Base-by-base conservation (phyloP, 164 flowering plant genomes). In the Vitis amurensis region DNA sequence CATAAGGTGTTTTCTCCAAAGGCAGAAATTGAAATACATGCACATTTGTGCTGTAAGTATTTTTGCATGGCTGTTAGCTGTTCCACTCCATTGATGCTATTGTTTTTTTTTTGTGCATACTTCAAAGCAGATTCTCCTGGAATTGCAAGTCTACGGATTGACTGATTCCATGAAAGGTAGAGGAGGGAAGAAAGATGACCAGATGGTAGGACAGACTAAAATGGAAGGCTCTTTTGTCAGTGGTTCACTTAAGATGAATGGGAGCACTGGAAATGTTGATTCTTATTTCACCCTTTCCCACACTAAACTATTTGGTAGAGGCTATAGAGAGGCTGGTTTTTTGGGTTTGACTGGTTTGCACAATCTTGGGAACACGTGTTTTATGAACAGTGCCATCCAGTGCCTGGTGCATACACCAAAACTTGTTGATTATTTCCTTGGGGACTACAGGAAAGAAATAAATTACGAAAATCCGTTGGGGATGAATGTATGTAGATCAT, bases 281-380 rank as follows among this genome's bases (percentile, higher is more conserved):
- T 30, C 78, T 17, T 61, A 66, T 59, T 62, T 71, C 30, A 16
- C 30, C 10, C 11, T 66, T 13, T 10, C 66, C 14, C 68, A 53
- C 51, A 77, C 70, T 9, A 9, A 62, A 55, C 58, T 37, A 13
- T 29, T 61, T 71, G 62, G 68, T 68, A 62, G 71, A 51, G 56
- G 73, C 62, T 67, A 55, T 61, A 61, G 75, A 15, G 78, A 67
- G 58, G 73, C 77, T 57, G 57, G 77, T 67, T 49, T 69, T 60
- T 64, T 90, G 83, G 98, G 98, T 19, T 81, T 90, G 85, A 84
- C 82, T 6, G 97, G 97, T 72, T 75, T 91, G 37, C 85, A 79
- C 44, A 91, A 91, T 78, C 86, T 91, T 64, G 97, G 97, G 50
- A 91, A 91, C 65, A 91, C 97, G 23, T 91, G 97, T 76, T 91